Conservation (phyloP, 2,329 filamentous ascomycete species). For the Calonectria leucothoes region DNA sequence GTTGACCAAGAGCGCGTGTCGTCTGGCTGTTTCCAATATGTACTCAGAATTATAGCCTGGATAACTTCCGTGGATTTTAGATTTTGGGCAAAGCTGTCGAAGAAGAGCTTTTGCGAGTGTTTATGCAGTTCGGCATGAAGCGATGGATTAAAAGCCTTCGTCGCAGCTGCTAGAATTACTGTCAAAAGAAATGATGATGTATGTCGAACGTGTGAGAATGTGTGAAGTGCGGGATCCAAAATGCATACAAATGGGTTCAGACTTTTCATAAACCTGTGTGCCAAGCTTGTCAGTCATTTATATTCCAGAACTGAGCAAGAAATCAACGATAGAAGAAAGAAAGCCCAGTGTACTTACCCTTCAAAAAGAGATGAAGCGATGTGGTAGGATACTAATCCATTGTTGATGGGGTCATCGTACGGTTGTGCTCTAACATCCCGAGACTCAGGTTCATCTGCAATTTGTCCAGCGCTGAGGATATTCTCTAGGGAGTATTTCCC, state of each 20-base stretch:
- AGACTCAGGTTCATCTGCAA: neutral
- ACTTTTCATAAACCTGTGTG: conserved; percentile 48
- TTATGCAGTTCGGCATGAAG: conserved; percentile 36
- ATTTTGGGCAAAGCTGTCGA: conserved; percentile 45
- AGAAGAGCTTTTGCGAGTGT: conserved; percentile 43
- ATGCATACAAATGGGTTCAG: conserved; percentile 54
- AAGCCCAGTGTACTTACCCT: neutral
- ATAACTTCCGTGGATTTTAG: conserved; percentile 51
- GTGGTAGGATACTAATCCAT: conserved; percentile 2
- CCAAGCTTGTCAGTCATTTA: neutral
- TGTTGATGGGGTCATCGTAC: conserved; percentile 8
- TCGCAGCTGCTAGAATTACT: conserved; percentile 46
- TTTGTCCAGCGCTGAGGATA: conserved; percentile 38
- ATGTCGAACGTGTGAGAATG: conserved; percentile 48
- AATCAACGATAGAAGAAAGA: neutral
- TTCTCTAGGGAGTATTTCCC: conserved; percentile 49
- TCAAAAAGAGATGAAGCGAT: conserved; percentile 15
- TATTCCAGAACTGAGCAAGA: neutral
- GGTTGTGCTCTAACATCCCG: neutral
- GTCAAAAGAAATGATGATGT: conserved; percentile 51
- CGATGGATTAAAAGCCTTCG: conserved; percentile 50
- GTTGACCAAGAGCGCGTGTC: conserved; percentile 53
- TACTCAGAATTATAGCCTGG: conserved; percentile 51
- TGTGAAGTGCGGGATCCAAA: conserved; percentile 51
- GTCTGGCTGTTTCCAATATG: conserved; percentile 56